phyloP scores from a whole-genome alignment of 768 basidiomycete genomes.

The Cystobasidium tubakii region DNA sequence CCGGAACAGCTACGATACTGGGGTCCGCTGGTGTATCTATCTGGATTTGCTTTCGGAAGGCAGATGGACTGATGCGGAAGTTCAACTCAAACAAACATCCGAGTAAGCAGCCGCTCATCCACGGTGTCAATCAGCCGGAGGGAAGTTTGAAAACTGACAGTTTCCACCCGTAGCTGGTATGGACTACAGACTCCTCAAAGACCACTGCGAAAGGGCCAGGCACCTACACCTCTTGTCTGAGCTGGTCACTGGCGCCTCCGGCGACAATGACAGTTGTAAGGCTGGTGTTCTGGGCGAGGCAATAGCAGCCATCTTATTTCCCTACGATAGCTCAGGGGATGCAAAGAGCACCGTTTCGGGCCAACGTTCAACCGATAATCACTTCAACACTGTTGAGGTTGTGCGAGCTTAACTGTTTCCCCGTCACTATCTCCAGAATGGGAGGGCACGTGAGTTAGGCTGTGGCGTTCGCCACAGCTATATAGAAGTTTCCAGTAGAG shows the following conservation, averaged over 20 bases:
- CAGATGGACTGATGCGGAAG: slow-evolving; percentile 13
- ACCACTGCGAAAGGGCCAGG: slow-evolving; percentile 14
- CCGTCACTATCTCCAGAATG: no score
- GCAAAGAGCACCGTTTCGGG: not conserved
- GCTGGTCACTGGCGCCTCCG: not conserved
- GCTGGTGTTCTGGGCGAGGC: not conserved
- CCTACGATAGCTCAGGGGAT: slow-evolving; percentile 1
- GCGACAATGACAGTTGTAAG: not conserved
- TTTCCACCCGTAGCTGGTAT: not conserved
- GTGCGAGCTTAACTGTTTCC: no score
- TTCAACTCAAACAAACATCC: slow-evolving; percentile 22
- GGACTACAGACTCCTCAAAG: slow-evolving; percentile 16
- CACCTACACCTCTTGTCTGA: not conserved
- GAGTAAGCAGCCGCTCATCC: slow-evolving; percentile 4
- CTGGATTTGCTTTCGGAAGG: slow-evolving; percentile 26
- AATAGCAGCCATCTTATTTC: slow-evolving; percentile 1
- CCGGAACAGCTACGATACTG: slow-evolving; percentile 18
- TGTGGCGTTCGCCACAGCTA: no score
- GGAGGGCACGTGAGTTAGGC: no score
- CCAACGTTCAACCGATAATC: slow-evolving; percentile 14
- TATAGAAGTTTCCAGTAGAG: no score
- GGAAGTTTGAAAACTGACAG: not conserved
- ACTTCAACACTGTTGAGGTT: no score
- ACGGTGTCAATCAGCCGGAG: not conserved
- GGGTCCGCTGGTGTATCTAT: slow-evolving; percentile 31